Evolutionary conservation across 108 stramenopile species (phyloP).

Genomic region (Nannochloropsis gaditana): DNA sequence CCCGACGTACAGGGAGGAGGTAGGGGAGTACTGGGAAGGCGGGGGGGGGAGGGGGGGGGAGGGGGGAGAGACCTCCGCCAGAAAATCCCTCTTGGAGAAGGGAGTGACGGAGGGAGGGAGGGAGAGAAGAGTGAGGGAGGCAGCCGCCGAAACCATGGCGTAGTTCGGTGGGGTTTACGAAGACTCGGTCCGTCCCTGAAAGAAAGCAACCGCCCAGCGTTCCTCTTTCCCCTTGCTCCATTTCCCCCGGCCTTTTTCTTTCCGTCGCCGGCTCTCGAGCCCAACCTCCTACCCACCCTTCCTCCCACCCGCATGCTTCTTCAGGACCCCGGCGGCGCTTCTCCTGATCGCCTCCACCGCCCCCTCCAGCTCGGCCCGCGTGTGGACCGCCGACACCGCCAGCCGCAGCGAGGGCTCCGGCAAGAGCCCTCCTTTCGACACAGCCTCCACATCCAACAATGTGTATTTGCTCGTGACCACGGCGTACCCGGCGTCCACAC

Average conservation of each 20-base stretch:
- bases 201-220: no score
- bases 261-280: not conserved
- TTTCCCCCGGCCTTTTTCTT: not conserved
- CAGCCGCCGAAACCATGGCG: no score
- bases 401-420: not conserved
- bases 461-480: not conserved
- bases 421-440: not conserved
- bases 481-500: not conserved
- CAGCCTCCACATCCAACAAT: not conserved
- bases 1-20: not conserved
- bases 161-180: no score
- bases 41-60: not conserved
- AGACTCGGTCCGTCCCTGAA: no score
- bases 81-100: not conserved
- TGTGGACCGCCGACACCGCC: not conserved
- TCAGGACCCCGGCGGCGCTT: not conserved
- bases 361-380: not conserved
- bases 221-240: not conserved
- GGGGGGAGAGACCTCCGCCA: not conserved
- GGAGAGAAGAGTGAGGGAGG: not conserved
- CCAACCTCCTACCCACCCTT: not conserved
- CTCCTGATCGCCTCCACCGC: not conserved
- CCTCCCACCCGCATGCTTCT: not conserved
- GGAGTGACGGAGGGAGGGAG: conserved; percentile 8
- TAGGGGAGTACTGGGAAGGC: not conserved